Conservation (phyloP, 345 rosid species). For the Citrus sp. region DNA sequence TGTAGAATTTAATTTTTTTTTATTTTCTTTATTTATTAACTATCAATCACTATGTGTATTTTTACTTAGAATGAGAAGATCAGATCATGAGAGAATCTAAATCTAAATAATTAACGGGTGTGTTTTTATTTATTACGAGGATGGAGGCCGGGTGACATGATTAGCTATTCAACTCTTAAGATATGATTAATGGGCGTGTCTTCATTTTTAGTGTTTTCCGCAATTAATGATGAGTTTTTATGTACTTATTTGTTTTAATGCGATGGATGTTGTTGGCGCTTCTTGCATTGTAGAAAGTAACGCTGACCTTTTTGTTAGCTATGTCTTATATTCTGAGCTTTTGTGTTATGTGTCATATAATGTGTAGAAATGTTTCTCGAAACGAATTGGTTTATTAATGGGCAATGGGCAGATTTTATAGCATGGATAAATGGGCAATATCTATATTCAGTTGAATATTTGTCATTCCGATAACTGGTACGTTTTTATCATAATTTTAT, state of each 20-base stretch:
- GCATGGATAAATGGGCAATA: neutral
- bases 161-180: neutral
- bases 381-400: neutral
- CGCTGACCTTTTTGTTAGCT: slow-evolving; percentile 10
- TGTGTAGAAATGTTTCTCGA: neutral
- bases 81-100: no score
- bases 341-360: neutral
- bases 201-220: neutral
- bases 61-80: accelerated
- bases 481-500: no score
- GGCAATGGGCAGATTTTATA: neutral
- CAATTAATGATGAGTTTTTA: neutral
- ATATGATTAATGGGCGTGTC: neutral
- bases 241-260: neutral
- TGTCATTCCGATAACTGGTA: no score
- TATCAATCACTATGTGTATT: no score
- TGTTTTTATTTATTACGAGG: no score
- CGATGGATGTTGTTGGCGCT: slow-evolving; percentile 4
- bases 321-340: neutral
- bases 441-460: no score
- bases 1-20: accelerated
- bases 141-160: slow-evolving; percentile 58
- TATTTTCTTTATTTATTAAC: no score
- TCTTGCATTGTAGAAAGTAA: slow-evolving; percentile 22
- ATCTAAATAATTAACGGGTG: no score